Base-by-base conservation (phyloP, 2,329 filamentous ascomycete genomes). In the Escovopsis weberi region DNA sequence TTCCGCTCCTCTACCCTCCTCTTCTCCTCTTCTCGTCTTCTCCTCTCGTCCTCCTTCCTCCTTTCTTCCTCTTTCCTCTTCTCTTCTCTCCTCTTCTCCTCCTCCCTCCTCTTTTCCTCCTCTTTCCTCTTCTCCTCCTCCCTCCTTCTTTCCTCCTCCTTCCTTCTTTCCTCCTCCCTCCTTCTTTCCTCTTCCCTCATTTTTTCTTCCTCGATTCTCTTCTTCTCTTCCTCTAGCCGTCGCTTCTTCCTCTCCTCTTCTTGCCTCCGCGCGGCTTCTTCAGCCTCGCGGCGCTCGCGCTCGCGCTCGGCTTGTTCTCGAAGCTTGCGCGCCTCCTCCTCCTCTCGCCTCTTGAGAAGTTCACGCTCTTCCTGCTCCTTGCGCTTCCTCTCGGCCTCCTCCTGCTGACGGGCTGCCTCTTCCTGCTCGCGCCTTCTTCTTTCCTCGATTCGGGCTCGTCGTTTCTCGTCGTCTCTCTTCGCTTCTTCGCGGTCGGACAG, bases 101-200 rank as follows among this genome's bases (percentile, higher is more conserved):
- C 54, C 45, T 60, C 60, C 44, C 62, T 67, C 64, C 47, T 66
- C 60, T 74, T 67, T 50, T 71, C 66, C 47, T 69, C 67, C 43
- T 69, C 62, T 9, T 61, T 64, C 44, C 59, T 58, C 42, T 52
- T 60, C 10, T 53, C 53, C 42, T 62, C 59, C 18, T 40, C 42
- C 23, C 42, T 60, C 36, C 63, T 59, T 37, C 55, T 61, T 47
- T 66, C 61, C 10, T 54, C 51, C 33, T 53, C 56, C 43, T 55
- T 55, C 45, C 53, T 56, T 43, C 63, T 57, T 44, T 63, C 60
- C 45, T 63, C 62, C 39, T 63, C 58, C 30, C 28, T 8, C 11
- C 3, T 2, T 32, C 7, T 32, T 7, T 32, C 28, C 11, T 32
- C 28, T 7, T 32, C 28, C 28, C 28, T 32, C 6, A 6, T 6